Base-by-base conservation (phyloP, 2,329 filamentous ascomycete genomes). In the Hymenoscyphus fructigenus region DNA sequence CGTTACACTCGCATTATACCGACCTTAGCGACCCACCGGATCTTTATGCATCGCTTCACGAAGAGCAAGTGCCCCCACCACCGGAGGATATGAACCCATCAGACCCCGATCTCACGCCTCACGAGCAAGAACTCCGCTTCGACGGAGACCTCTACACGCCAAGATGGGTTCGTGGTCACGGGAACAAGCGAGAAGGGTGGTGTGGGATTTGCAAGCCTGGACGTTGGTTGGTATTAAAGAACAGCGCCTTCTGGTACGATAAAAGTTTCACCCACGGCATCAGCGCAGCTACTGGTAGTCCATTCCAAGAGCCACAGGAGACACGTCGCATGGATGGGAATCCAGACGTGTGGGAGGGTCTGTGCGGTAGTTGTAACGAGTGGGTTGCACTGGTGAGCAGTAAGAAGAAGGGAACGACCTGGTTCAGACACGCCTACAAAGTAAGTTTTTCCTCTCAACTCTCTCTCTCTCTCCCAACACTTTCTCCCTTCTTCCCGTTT, bases 201-300 rank as follows among this genome's bases (percentile, higher is more conserved):
- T 96, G 92, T 73, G 91, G 91, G 26, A 91, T 94, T 71, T 96
- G 92, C 81, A 93, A 93, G 76, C 90, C 91, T 2, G 91, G 91
- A 2, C 84, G 91, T 59, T 96, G 92, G 92, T 84, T 94, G 62
- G 91, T 93, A 17, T 81, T 96, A 65, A 96, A 95, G 81, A 95
- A 96, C 79, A 93, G 90, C 63, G 92, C 92, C 6, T 96, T 92
- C 76, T 96, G 92, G 92, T 96, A 96, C 77, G 92, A 96, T 80
- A 94, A 95, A 81, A 91, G 89, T 64, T 96, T 95, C 76, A 92
- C 90, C 1, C 92, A 96, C 74, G 92, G 92, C 59, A 92, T 96
- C 76, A 92, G 90, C 74, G 91, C 91, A 32, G 89, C 90, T 3
- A 94, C 91, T 0, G 91, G 92, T 28, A 88, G 84, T 68, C 86